phyloP scores from a whole-genome alignment of 2,329 filamentous ascomycete genomes.

The Aspergillus unguis region DNA sequence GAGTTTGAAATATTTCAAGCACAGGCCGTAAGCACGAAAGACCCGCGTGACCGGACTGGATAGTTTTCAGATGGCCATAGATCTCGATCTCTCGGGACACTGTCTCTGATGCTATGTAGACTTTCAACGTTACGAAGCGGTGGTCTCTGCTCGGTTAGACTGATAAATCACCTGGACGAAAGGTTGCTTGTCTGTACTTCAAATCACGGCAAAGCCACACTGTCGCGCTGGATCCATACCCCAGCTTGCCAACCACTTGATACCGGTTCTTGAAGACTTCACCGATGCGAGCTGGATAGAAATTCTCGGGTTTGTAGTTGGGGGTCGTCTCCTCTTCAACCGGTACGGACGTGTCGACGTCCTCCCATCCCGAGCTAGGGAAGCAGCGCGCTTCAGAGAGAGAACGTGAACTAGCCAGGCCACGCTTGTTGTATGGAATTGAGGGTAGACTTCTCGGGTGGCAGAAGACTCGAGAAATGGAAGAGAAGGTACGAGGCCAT shows the following conservation, averaged over 20 bases:
- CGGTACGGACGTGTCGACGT: too few species aligned
- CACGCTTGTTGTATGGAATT: too few species aligned
- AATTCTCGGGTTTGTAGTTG: conserved; percentile 11
- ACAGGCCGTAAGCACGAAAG: conserved; percentile 24
- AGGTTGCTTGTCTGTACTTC: conserved; percentile 1
- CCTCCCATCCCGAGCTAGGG: too few species aligned
- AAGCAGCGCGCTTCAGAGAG: too few species aligned
- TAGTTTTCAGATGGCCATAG: conserved; percentile 25
- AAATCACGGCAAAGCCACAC: conserved; percentile 24
- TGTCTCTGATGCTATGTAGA: conserved; percentile 14
- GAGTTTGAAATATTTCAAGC: conserved; percentile 29
- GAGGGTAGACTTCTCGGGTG: too few species aligned
- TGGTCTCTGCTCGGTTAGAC: too few species aligned
- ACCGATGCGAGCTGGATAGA: conserved; percentile 15
- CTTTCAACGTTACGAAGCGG: conserved; percentile 15
- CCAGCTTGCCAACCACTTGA: conserved; percentile 22
- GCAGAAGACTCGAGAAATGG: too few species aligned
- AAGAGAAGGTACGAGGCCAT: too few species aligned
- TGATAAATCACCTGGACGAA: too few species aligned
- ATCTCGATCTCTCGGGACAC: conserved; percentile 22
- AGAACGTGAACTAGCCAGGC: too few species aligned
- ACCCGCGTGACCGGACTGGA: conserved; percentile 25
- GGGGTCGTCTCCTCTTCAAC: conserved; percentile 16
- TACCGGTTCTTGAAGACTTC: conserved; percentile 18
- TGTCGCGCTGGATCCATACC: conserved; percentile 23